Evolutionary conservation across 2,329 filamentous ascomycete species (phyloP), one percentile per base, ranked within the genome.

Genomic region (Alternaria infectoria): DNA sequence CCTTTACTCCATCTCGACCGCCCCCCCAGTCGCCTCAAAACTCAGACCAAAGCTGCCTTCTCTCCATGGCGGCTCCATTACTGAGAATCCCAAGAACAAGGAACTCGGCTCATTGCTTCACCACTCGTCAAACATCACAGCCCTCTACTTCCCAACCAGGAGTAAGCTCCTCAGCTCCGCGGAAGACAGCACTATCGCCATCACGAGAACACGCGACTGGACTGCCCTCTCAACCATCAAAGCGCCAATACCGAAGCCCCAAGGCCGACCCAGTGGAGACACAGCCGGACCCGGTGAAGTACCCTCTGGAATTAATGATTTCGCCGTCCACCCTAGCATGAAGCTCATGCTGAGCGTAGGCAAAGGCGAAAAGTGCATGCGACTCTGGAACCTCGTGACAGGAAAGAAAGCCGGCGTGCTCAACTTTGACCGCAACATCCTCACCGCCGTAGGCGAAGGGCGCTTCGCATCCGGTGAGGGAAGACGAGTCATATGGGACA

Each of bases 261-360:
- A 88, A 65, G 93, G 93, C 28, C 86, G 94, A 67, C 94, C 95
- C 10, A 95, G 90, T 70, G 95, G 95, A 62, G 95, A 97, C 79
- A 98, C 95, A 17, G 93, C 93, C 8, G 90, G 91, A 3, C 87
- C 90, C 11, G 93, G 93, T 17, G 91, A 89, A 51, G 88, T 91
- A 25, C 94, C 94, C 0, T 88, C 90, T n/a, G 96, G 96, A 17
- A 89, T 98, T 70, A 98, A 97, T 78, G 92, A 94, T 78, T 97
- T 99, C 79, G 93, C 95, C 3, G 91, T 99, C 25, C 96, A 99
- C 78, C 95, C 96, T 0, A 96, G 92, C 79, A 93, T 97, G 87
- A 98, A 97, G 82, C 84, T 99, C 54, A 97, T 98, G 92, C 89
- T 99, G 64, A 96, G 89, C 71, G 93, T 98, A 9, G 91, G 93